phyloP scores from a whole-genome alignment of 306 rosid genomes.

The Cicer arietinum region DNA sequence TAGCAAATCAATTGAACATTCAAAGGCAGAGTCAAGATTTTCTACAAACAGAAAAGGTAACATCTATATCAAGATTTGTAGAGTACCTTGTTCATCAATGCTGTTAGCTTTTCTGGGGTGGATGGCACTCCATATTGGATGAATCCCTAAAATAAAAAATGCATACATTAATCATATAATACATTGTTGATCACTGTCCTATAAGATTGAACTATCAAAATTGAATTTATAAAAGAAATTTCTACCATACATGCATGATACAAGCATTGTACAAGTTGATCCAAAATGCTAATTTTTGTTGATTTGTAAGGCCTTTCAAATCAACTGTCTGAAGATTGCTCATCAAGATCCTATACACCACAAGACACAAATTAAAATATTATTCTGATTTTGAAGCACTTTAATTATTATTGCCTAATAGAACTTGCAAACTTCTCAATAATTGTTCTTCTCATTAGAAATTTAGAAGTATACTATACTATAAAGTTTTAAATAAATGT shows the following conservation, averaged over 20 bases:
- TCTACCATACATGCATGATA: not conserved
- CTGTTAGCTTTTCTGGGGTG: constrained; percentile 65
- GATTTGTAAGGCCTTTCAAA: constrained; percentile 39
- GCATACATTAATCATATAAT: constrained; percentile 19
- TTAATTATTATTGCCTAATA: too few species aligned
- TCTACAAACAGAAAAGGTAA: constrained; percentile 17
- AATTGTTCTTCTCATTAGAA: not conserved
- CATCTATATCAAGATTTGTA: not conserved
- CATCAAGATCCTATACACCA: too few species aligned
- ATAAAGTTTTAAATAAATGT: too few species aligned
- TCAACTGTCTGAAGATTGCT: too few species aligned
- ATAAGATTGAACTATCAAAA: constrained; percentile 10
- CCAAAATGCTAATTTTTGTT: constrained; percentile 53
- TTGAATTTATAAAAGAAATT: not conserved
- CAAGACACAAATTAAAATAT: too few species aligned
- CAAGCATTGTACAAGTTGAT: too few species aligned
- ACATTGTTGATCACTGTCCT: constrained; percentile 8
- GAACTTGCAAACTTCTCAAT: constrained; percentile 14
- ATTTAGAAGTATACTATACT: too few species aligned
- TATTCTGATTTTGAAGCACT: too few species aligned
- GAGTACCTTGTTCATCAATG: constrained; percentile 79
- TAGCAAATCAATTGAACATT: constrained; percentile 28
- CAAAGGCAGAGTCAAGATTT: not conserved
- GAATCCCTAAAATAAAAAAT: constrained; percentile 64
- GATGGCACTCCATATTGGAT: constrained; percentile 87